These are phyloP conservation scores for Eremomyces bilateralis DNA, from an alignment of 495 filamentous ascomycete species.

Conservation along the genomic window DNA sequence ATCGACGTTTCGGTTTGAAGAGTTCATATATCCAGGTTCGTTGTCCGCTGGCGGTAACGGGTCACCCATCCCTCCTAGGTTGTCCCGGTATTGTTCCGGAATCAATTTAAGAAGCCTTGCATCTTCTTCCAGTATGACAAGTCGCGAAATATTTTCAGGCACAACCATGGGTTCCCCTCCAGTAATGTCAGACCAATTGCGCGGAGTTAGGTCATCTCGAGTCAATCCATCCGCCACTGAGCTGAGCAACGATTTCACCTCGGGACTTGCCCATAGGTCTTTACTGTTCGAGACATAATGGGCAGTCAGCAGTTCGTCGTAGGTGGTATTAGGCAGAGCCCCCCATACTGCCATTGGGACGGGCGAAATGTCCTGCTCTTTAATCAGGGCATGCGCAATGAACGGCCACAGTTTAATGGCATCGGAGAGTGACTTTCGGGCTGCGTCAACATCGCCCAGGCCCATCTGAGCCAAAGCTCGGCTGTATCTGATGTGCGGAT, in stretches of 20 bases:
- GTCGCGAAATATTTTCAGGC: no score
- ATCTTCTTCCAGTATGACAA: no score
- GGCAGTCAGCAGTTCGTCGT: constrained; percentile 53
- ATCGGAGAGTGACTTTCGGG: constrained; percentile 34
- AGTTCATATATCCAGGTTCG: no score
- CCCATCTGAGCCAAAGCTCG: constrained; percentile 34
- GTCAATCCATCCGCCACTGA: no score
- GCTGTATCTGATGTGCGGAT: constrained; percentile 4
- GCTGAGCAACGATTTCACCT: constrained; percentile 44
- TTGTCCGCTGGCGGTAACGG: no score
- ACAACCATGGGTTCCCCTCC: no score
- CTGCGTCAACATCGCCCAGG: constrained; percentile 44
- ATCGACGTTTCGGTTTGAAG: no score
- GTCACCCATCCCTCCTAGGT: no score
- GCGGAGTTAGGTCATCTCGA: no score
- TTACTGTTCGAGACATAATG: constrained; percentile 64
- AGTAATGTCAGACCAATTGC: no score
- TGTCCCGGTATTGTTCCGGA: no score
- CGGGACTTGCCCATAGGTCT: constrained; percentile 76
- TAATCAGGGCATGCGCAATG: constrained; percentile 56
- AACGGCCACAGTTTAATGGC: constrained; percentile 60
- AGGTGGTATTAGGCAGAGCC: constrained; percentile 36
- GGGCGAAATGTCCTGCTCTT: constrained; percentile 48
- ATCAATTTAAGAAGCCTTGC: no score
- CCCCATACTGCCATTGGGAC: constrained; percentile 68